phyloP scores from a whole-genome alignment of 1,139 yeast genomes.

The Debaryomycetaceae sp. region DNA sequence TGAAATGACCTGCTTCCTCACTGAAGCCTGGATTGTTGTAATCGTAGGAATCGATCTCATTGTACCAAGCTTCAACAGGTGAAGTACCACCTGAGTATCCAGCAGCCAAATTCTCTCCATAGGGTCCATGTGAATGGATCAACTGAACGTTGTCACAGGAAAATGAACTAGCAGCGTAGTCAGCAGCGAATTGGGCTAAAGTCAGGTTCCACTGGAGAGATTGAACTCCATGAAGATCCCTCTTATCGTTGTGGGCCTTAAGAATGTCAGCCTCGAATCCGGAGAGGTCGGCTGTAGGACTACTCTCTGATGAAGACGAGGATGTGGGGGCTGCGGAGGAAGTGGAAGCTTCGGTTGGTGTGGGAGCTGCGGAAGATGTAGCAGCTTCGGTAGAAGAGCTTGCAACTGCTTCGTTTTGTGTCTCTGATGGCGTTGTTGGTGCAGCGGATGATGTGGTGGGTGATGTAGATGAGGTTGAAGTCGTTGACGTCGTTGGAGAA shows the following conservation, averaged over 20 bases:
- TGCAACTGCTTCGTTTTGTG: not conserved
- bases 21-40: constrained; percentile 42
- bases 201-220: constrained; percentile 46
- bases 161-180: constrained; percentile 40
- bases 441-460: constrained; percentile 10
- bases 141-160: constrained; percentile 53
- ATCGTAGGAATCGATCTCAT: constrained; percentile 53
- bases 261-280: constrained; percentile 35
- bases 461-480: constrained; percentile 8
- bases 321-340: constrained; percentile 17
- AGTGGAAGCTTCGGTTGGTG: constrained; percentile 9
- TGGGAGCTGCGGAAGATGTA: constrained; percentile 5
- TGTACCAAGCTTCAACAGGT: constrained; percentile 66
- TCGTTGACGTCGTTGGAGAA: constrained; percentile 7
- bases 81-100: constrained; percentile 45
- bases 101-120: constrained; percentile 62
- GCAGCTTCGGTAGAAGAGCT: not conserved
- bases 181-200: constrained; percentile 45
- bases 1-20: constrained; percentile 58
- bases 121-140: constrained; percentile 48
- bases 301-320: constrained; percentile 16
- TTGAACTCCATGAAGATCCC: constrained; percentile 53
- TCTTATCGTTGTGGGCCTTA: constrained; percentile 47
- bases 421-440: constrained; percentile 10
- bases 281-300: constrained; percentile 15